Evolutionary conservation across 352 stramenopile genomes (phyloP).

Genomic region (Globisporangium cederbergense): DNA sequence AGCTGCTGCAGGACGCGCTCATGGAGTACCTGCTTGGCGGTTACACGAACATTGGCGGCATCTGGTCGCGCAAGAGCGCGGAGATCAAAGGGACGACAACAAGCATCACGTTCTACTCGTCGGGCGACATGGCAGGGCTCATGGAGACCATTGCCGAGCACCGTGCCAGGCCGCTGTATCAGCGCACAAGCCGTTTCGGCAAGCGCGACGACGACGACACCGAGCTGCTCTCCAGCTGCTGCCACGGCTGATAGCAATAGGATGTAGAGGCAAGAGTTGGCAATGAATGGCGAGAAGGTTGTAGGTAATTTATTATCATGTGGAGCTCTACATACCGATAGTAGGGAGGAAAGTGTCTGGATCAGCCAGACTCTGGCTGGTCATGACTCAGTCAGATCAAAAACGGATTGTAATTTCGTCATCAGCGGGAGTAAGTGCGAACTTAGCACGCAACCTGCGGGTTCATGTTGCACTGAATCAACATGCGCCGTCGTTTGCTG

Average conservation of each 20-base stretch:
- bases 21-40: conserved; percentile 28
- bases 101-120: conserved; percentile 30
- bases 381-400: too few relatives aligned
- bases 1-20: conserved; percentile 18
- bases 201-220: not conserved
- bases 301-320: conserved; percentile 8
- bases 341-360: not conserved
- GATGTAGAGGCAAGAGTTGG: too few relatives aligned
- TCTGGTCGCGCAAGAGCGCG: conserved; percentile 19
- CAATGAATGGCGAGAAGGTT: too few relatives aligned
- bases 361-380: not conserved
- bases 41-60: conserved; percentile 15
- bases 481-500: too few relatives aligned
- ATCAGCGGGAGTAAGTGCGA: too few relatives aligned
- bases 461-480: too few relatives aligned
- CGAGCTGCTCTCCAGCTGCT: conserved; percentile 1
- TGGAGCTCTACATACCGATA: not conserved
- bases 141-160: conserved; percentile 23
- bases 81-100: conserved; percentile 14
- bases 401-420: too few relatives aligned
- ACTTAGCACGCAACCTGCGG: too few relatives aligned
- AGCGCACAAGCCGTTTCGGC: conserved; percentile 24
- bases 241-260: not conserved
- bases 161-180: conserved; percentile 18
- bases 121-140: conserved; percentile 24